Evolutionary conservation across 768 basidiomycete genomes (phyloP), one percentile per base, ranked within the genome.

Genomic region (Tylopilus plumbeoviolaceoides): DNA sequence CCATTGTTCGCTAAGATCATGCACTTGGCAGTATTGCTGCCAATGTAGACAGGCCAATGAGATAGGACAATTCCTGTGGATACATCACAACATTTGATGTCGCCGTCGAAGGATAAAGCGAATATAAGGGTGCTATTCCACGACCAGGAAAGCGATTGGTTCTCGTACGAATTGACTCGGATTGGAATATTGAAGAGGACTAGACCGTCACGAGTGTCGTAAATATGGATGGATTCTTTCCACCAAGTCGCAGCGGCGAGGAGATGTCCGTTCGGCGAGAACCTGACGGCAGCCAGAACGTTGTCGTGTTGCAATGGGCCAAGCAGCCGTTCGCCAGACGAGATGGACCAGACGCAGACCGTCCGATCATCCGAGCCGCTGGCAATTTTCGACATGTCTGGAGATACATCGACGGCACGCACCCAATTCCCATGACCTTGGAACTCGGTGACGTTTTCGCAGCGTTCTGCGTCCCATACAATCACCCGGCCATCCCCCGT

Each of bases 331-430:
- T 61, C n/a, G 6, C 54, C 52, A 31, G 52, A 48, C 4, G 7
- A 17, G 23, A 62, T 17, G n/a, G 48, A 51, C 53, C 54, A 55
- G 10, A 60, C 35, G n/a, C 58, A 50, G 12, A 39, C 50, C 15
- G 38, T 52, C 36, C 23, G 44, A 44, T 59, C 59, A n/a, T 51
- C 54, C 7, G 59, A 59, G 1, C 54, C 61, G 5, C 45, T 50
- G 30, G 44, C 58, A 1, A 62, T 40, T 17, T 15, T 45, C 7
- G 43, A 52, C 43, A 4, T 23, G 15, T 62, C 58, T 4, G 46
- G 50, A 15, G 61, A 62, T 17, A 62, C 8, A 28, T 62, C 61
- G 5, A 62, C 53, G 18, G 56, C 55, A 47, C 56, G 56, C 54
- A 57, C 56, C 56, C 33, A 57, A 14, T 40, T 21, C 25, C 4